Conservation (phyloP, 2,329 filamentous ascomycete genomes). For the Byssoonygena ceratinophila region DNA sequence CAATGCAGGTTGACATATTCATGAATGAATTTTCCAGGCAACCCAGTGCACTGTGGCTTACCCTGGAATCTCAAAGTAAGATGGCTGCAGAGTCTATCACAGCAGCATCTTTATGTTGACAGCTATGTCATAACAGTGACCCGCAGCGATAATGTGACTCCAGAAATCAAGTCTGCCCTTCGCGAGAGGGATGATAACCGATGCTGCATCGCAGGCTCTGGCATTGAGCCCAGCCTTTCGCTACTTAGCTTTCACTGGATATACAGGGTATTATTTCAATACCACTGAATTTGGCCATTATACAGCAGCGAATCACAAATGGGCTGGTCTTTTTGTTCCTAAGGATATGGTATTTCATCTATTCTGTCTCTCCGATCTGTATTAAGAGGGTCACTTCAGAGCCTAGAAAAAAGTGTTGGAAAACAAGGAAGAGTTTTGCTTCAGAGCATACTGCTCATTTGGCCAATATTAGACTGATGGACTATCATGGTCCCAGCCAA, state of each 20-base stretch:
- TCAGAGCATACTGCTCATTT: neutral
- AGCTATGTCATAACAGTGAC: constrained; percentile 10
- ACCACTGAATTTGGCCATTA: neutral
- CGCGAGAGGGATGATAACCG: constrained; percentile 8
- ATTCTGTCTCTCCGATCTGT: neutral
- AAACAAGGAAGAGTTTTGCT: neutral
- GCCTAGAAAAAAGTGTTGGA: constrained; percentile 3
- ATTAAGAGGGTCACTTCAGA: constrained; percentile 1
- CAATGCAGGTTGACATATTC: no score
- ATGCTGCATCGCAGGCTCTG: constrained; percentile 11
- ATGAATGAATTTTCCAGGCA: no score
- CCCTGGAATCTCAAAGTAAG: no score
- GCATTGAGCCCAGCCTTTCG: constrained; percentile 1
- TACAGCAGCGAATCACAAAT: constrained; percentile 6
- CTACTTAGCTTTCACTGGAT: neutral
- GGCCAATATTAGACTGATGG: constrained; percentile 1
- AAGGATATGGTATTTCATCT: neutral
- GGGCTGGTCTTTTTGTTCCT: constrained; percentile 7
- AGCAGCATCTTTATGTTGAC: neutral
- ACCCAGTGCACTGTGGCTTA: no score
- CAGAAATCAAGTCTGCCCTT: constrained; percentile 12
- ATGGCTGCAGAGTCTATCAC: no score
- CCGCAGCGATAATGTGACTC: constrained; percentile 2
- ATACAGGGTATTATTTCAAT: constrained; percentile 1
- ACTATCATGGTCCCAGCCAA: constrained; percentile 7